These are phyloP conservation scores for Fraxinus floribunda DNA, from an alignment of 305 asterid species.

Conservation along the genomic window DNA sequence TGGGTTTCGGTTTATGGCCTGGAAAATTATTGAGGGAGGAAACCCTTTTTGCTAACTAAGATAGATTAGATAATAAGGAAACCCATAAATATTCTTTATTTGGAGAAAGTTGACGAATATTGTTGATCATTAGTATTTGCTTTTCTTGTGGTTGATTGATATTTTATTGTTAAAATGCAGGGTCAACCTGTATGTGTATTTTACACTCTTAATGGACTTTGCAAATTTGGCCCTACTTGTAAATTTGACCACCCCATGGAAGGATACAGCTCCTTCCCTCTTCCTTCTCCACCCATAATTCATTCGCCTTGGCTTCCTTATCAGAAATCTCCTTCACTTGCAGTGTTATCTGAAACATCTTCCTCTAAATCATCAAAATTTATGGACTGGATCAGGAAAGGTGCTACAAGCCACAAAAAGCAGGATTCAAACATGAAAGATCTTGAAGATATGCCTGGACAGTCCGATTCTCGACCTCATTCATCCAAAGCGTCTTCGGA, in stretches of 20 bases:
- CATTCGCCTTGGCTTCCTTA: conserved; percentile 28
- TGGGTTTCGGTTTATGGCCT: not conserved
- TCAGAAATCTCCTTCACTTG: conserved; percentile 23
- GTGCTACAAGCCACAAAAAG: conserved; percentile 31
- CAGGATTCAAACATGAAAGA: conserved; percentile 25
- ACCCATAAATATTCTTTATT: not conserved
- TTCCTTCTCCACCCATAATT: conserved; percentile 39
- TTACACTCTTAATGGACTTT: conserved; percentile 51
- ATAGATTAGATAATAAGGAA: not conserved
- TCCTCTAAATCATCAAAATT: conserved; percentile 33
- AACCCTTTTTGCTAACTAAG: not conserved
- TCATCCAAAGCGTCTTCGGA: conserved; percentile 40
- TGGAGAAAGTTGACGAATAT: not conserved
- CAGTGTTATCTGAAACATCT: conserved; percentile 30
- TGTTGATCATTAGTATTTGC: not conserved
- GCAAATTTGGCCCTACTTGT: conserved; percentile 68
- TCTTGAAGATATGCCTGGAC: conserved; percentile 31
- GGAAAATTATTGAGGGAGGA: not conserved
- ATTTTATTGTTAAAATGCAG: conserved; percentile 36
- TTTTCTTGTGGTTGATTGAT: not conserved
- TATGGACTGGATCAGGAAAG: conserved; percentile 43
- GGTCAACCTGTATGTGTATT: conserved; percentile 53
- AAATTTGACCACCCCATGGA: conserved; percentile 62
- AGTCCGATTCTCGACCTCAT: conserved; percentile 32
- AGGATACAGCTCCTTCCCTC: conserved; percentile 39